Evolutionary conservation across 768 basidiomycete species (phyloP).

Genomic region (Suillus bovinus): DNA sequence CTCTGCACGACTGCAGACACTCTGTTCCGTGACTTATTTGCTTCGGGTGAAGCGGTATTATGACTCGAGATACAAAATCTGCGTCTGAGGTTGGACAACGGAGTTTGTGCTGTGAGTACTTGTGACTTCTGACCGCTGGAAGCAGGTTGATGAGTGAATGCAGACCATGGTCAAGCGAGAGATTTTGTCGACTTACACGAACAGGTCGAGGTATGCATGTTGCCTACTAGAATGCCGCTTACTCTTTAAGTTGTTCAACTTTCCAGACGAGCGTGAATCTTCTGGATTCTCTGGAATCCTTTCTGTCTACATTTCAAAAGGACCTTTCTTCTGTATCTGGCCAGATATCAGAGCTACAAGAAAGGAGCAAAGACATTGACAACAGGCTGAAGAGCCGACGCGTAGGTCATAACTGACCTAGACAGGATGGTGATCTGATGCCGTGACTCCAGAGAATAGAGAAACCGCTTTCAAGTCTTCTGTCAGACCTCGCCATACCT

Average conservation of each 20-base stretch:
- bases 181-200: constrained; percentile 90
- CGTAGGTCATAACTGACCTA: constrained; percentile 45
- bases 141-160: background rate
- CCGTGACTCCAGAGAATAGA: constrained; percentile 73
- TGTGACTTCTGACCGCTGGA: background rate
- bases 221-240: background rate
- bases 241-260: constrained; percentile 8
- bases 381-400: constrained; percentile 78
- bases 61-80: background rate
- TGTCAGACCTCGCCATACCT: constrained; percentile 80
- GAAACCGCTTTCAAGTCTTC: constrained; percentile 77
- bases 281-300: constrained; percentile 84
- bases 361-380: constrained; percentile 89
- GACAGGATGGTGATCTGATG: background rate
- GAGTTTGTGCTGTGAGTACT: background rate
- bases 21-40: background rate
- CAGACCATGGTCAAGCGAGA: constrained; percentile 43
- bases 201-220: constrained; percentile 71
- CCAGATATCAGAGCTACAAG: constrained; percentile 93
- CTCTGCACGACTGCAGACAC: background rate
- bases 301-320: constrained; percentile 93
- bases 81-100: background rate
- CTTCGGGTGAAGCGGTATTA: background rate
- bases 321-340: constrained; percentile 94
- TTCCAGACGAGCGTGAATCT: constrained; percentile 81